A percentile compares a stretch with the other conserved stretches of the same genome.
These are phyloP conservation scores for Epichloe glyceriae DNA, from an alignment of 2,329 filamentous ascomycete species.

Conservation along the genomic window DNA sequence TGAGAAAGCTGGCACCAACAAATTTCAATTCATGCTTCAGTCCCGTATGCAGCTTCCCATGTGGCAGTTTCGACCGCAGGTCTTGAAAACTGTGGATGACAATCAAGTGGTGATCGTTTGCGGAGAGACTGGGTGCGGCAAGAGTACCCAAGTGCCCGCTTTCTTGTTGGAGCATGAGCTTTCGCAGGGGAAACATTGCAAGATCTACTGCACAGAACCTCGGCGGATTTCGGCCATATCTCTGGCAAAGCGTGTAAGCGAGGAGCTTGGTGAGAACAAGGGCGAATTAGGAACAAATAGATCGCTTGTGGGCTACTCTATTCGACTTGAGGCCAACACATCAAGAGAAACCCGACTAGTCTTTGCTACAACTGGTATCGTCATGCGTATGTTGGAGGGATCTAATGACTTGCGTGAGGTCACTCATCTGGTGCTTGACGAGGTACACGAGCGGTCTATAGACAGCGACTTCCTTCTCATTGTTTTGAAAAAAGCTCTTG, in stretches of 20 bases:
- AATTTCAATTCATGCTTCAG: conserved; percentile 68
- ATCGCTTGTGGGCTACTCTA: conserved; percentile 88
- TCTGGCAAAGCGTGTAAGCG: conserved; percentile 80
- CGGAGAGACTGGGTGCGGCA: conserved; percentile 92
- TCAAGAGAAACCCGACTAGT: conserved; percentile 71
- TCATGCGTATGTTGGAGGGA: conserved; percentile 94
- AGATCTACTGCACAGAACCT: conserved; percentile 91
- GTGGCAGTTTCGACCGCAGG: conserved; percentile 69
- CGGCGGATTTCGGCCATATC: conserved; percentile 94
- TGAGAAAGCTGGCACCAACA: conserved; percentile 40
- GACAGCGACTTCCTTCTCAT: conserved; percentile 95
- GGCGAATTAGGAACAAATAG: conserved; percentile 68
- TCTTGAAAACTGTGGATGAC: conserved; percentile 62
- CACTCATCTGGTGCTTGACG: conserved; percentile 90
- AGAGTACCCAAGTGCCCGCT: conserved; percentile 93
- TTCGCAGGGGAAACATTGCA: conserved; percentile 65
- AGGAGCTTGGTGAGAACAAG: conserved; percentile 79
- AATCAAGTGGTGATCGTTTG: conserved; percentile 88
- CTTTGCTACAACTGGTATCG: conserved; percentile 82
- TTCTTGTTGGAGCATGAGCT: conserved; percentile 88
- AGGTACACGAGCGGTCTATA: conserved; percentile 92
- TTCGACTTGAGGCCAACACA: conserved; percentile 80
- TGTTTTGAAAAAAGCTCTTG: conserved; percentile 75
- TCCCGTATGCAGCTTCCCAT: conserved; percentile 76
- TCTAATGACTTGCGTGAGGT: conserved; percentile 78